Evolutionary conservation across 2,329 filamentous ascomycete genomes (phyloP), one percentile per base, ranked within the genome.

Genomic region (Thelonectria rubi): DNA sequence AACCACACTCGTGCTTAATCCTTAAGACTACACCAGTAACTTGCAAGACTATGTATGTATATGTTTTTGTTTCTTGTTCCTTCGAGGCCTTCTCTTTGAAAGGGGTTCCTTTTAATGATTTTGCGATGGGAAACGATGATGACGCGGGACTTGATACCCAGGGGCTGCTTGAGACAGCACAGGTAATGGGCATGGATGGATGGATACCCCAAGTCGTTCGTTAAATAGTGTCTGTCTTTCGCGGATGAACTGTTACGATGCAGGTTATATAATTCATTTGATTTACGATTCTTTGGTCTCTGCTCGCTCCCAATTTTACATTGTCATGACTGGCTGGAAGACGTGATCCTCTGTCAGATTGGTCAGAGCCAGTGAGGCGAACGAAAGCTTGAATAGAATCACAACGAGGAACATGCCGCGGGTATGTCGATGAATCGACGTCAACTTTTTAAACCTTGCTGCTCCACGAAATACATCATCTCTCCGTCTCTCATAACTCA

Each of bases 121-220:
- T 30, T 11, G 40, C 42, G 34, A 26, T 53, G 42, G 21, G 53
- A 24, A 43, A 47, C 30, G 21, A 45, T 48, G 58, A 57, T 53
- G 46, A 60, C 46, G 51, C 21, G 30, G 30, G 39, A 55, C 51
- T 57, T 59, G 65, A 70, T 69, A 70, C 68, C 68, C 61, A 63
- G 46, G 46, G 57, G n/a, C n/a, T 62, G 62, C 61, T 54, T 20
- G 48, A 60, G 21, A 49, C 58, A 45, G 48, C 56, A 46, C 18
- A 49, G 10, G 56, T 59, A 45, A 58, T 51, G 57, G 45, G 59
- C 17, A 57, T 47, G 34, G 32, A 56, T 49, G 39, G 14, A 59
- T 59, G 56, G 66, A 69, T 69, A 69, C 65, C 67, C 67, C 58
- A 40, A 58, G 50, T 65, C 65, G 63, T 61, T 69, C 60, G 50